Percentiles rank a stretch among this genome's conserved stretches.
phyloP scores from a whole-genome alignment of 495 filamentous ascomycete species.

The Aspergillus homomorphus region DNA sequence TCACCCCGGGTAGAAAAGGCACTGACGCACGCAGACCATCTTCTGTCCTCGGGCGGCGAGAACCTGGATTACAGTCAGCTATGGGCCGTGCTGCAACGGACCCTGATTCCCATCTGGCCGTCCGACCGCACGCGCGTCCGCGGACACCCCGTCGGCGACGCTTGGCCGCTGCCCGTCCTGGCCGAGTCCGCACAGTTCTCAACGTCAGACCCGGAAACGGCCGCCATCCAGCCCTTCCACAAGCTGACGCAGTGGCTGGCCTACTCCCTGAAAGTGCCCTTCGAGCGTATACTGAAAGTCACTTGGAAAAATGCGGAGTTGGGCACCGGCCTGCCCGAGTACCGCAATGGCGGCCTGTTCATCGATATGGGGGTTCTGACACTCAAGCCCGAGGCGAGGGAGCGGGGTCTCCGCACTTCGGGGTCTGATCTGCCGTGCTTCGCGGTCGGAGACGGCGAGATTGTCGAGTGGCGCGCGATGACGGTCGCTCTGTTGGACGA shows the following conservation, averaged over 20 bases:
- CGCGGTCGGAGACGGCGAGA: slow-evolving; percentile 42
- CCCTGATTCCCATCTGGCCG: slow-evolving; percentile 54
- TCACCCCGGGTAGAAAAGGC: too few species aligned
- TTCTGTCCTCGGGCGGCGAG: slow-evolving; percentile 28
- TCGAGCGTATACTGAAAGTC: slow-evolving; percentile 71
- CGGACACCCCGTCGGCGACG: slow-evolving; percentile 54
- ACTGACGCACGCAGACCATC: slow-evolving; percentile 39
- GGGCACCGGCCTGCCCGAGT: slow-evolving; percentile 82
- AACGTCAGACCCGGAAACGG: slow-evolving; percentile 9
- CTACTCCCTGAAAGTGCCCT: slow-evolving; percentile 86
- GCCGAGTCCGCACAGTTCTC: slow-evolving; percentile 8
- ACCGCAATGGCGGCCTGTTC: slow-evolving; percentile 82
- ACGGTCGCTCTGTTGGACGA: slow-evolving; percentile 83
- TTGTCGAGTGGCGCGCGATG: slow-evolving; percentile 59
- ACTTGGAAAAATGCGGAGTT: slow-evolving; percentile 75
- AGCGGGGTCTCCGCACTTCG: slow-evolving; percentile 43
- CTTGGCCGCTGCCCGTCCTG: slow-evolving; percentile 48
- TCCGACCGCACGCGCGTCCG: slow-evolving; percentile 49
- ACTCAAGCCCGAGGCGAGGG: slow-evolving; percentile 62
- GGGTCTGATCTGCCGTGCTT: slow-evolving; percentile 74
- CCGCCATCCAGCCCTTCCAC: slow-evolving; percentile 60
- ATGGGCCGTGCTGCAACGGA: slow-evolving; percentile 50
- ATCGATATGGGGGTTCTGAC: slow-evolving; percentile 78
- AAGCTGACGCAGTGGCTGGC: slow-evolving; percentile 89
- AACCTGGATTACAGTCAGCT: slow-evolving; percentile 36